Evolutionary conservation across 129 eudicot genomes (phyloP).

Genomic region (Chrysanthemum seticuspe): DNA sequence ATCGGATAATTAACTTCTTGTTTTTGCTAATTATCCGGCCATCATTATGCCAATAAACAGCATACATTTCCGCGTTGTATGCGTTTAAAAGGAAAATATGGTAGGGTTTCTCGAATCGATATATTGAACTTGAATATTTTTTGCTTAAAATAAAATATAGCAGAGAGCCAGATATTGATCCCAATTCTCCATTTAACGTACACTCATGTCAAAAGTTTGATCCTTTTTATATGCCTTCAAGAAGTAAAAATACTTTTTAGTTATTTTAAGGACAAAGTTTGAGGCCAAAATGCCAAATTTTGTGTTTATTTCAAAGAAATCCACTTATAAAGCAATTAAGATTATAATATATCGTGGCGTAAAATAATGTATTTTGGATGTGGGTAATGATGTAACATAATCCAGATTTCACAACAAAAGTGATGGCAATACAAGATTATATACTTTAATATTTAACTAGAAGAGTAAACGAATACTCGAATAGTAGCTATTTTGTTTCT

Average conservation of each 20-base stretch:
- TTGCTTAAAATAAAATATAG: constrained; percentile 21
- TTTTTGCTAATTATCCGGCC: no score
- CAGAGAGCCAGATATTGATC: background rate
- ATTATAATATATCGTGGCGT: background rate
- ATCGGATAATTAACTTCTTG: background rate
- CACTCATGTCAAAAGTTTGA: constrained; percentile 34
- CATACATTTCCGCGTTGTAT: no score
- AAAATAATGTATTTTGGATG: background rate
- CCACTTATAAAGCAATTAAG: background rate
- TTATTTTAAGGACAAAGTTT: constrained; percentile 17
- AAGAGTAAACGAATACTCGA: no score
- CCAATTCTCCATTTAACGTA: constrained; percentile 33
- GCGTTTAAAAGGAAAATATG: no score
- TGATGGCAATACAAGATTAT: no score
- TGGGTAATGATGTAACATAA: no score
- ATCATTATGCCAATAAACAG: no score
- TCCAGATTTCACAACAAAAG: no score
- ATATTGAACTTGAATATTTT: constrained; percentile 20
- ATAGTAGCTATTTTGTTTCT: no score
- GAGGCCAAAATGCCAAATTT: constrained; percentile 8
- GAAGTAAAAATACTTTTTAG: constrained; percentile 20
- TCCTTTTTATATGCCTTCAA: constrained; percentile 36
- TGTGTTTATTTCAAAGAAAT: constrained; percentile 21
- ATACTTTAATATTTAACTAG: no score
- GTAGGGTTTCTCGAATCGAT: background rate